These are phyloP conservation scores for Sporisorium scitamineum DNA, from an alignment of 1,284 basidiomycete species.

Conservation along the genomic window DNA sequence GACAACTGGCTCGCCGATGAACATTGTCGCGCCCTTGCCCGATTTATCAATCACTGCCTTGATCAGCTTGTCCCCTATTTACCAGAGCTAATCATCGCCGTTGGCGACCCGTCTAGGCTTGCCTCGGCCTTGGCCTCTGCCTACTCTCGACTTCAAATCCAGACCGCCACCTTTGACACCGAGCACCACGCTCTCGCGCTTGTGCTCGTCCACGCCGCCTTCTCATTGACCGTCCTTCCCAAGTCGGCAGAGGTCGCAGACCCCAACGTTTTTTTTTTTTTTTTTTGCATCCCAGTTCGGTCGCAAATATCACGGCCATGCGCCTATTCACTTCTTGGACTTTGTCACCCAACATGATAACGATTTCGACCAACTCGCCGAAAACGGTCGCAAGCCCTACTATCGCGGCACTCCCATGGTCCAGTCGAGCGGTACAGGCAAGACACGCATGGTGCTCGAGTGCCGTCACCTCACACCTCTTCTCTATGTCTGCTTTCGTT, in stretches of 20 bases:
- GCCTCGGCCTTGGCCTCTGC: background rate
- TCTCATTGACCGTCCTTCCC: background rate
- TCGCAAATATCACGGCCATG: constrained; percentile 4
- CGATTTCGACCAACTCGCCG: background rate
- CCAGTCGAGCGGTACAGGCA: constrained; percentile 38
- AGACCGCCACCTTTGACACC: background rate
- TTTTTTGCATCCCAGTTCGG: constrained; percentile 1
- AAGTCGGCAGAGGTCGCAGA: background rate
- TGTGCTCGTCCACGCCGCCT: background rate
- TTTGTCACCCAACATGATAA: background rate
- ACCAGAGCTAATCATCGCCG: background rate
- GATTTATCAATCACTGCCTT: background rate
- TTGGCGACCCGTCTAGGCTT: background rate
- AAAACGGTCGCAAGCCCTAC: background rate
- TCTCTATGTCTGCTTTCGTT: constrained; percentile 28
- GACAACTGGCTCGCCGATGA: too few relatives aligned
- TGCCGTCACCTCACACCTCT: constrained; percentile 7
- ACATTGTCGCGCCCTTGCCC: too few relatives aligned
- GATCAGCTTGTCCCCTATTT: background rate
- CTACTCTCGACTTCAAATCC: background rate
- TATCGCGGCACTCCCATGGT: constrained; percentile 17
- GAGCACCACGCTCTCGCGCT: background rate
- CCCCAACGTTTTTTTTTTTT: background rate
- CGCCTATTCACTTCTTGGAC: constrained; percentile 8
- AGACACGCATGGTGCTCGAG: constrained; percentile 26